Conservation (phyloP, 305 asterid species). For the Salvia sclarea region DNA sequence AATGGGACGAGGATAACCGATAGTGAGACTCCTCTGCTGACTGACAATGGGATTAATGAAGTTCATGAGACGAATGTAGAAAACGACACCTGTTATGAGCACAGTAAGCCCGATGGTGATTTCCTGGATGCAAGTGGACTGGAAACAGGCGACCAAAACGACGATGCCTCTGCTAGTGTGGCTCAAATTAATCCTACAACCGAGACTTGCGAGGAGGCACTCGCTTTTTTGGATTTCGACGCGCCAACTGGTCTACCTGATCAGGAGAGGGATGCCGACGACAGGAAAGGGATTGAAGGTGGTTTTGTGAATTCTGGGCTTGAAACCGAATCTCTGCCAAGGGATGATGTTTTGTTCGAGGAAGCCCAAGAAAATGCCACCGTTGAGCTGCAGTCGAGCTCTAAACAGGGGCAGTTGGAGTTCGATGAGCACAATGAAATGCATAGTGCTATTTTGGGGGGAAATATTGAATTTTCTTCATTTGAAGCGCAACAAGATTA, state of each 20-base stretch:
- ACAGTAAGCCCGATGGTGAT: conserved; percentile 31
- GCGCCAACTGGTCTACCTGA: conserved; percentile 31
- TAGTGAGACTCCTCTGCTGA: conserved; percentile 34
- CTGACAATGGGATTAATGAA: conserved; percentile 37
- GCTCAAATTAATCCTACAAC: conserved; percentile 27
- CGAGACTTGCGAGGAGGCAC: conserved; percentile 33
- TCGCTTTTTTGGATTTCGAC: conserved; percentile 34
- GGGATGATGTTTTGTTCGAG: conserved; percentile 38
- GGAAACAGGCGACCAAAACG: conserved; percentile 35
- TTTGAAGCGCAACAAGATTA: conserved; percentile 40
- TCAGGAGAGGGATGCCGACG: conserved; percentile 40
- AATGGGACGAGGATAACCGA: conserved; percentile 40
- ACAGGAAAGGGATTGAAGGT: conserved; percentile 39
- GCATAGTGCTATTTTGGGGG: conserved; percentile 34
- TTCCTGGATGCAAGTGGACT: conserved; percentile 41
- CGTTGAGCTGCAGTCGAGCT: conserved; percentile 40
- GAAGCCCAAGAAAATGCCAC: conserved; percentile 36
- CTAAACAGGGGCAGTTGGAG: conserved; percentile 37
- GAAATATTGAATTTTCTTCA: conserved; percentile 31
- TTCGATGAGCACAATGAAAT: conserved; percentile 36
- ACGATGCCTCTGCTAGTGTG: conserved; percentile 36
- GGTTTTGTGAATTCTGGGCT: conserved; percentile 37
- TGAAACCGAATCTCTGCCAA: conserved; percentile 41
- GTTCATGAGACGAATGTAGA: conserved; percentile 26
- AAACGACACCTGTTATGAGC: conserved; percentile 33